Evolutionary conservation across 768 basidiomycete species (phyloP).

Genomic region (Rhodotorula toruloides): DNA sequence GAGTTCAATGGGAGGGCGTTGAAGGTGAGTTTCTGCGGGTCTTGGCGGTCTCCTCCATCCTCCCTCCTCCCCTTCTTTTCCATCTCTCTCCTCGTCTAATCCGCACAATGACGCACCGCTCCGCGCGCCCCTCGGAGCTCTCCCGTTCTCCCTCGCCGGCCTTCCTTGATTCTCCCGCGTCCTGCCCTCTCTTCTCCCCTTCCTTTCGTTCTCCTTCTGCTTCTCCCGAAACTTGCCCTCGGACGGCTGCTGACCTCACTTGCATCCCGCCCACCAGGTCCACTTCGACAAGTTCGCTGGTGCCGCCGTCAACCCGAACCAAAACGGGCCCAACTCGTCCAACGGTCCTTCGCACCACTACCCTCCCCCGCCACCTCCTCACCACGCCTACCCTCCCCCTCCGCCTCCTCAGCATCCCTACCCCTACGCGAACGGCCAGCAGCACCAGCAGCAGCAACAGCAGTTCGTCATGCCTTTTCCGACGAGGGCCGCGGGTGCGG

Average conservation of each 20-base stretch:
- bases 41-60: too few species aligned
- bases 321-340: too few species aligned
- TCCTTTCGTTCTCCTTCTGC: constrained; percentile 3
- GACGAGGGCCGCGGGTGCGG: too few species aligned
- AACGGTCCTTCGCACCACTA: neutral
- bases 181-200: too few species aligned
- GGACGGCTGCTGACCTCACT: neutral
- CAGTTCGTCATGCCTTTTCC: neutral
- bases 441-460: constrained; percentile 2
- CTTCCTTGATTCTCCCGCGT: too few species aligned
- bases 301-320: constrained; percentile 10
- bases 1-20: constrained; percentile 42
- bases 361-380: neutral
- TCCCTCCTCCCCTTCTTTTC: too few species aligned
- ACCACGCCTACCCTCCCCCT: neutral
- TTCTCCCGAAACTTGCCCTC: neutral
- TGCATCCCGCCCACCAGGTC: constrained; percentile 61
- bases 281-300: constrained; percentile 72
- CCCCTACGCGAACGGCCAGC: neutral
- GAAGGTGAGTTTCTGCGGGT: constrained; percentile 10
- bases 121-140: too few species aligned
- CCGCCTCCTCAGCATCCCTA: neutral
- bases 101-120: too few species aligned
- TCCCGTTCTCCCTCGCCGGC: too few species aligned
- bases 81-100: too few species aligned